A percentile compares a stretch with the other conserved stretches of the same genome.
phyloP scores from a whole-genome alignment of 2,329 filamentous ascomycete genomes.

The Scedosporium minutisporum region DNA sequence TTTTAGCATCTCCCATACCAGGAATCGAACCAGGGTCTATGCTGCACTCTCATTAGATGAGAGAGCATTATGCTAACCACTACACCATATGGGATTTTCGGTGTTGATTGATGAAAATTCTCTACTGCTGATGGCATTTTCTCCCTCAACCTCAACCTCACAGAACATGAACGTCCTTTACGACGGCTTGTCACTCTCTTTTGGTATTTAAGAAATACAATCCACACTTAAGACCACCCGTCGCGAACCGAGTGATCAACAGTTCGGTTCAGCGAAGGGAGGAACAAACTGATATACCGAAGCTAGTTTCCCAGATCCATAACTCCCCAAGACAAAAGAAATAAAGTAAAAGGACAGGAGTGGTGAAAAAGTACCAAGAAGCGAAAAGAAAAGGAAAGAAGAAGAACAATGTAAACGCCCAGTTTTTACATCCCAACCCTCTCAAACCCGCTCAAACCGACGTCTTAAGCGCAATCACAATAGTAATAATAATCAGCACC shows the following conservation, averaged over 20 bases:
- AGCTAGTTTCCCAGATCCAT: not conserved
- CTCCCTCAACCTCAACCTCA: constrained; percentile 25
- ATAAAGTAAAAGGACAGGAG: not conserved
- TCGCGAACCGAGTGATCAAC: not conserved
- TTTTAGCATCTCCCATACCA: no score
- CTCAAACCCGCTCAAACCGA: not conserved
- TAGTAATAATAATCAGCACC: constrained; percentile 43
- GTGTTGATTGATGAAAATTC: not conserved
- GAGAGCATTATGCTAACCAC: no score
- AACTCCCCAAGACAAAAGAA: not conserved
- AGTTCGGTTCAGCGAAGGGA: not conserved
- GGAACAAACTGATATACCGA: not conserved
- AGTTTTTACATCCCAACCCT: not conserved
- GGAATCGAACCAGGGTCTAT: no score
- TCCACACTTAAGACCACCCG: not conserved
- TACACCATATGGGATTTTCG: not conserved
- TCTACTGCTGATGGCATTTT: not conserved
- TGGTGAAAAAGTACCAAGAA: not conserved
- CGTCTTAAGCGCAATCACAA: constrained; percentile 44
- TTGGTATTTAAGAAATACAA: not conserved
- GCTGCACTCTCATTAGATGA: no score
- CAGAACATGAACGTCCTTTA: no score
- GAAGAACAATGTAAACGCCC: not conserved
- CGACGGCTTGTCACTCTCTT: not conserved
- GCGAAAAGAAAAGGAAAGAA: not conserved